Percentiles rank a stretch among this genome's conserved stretches.
These are phyloP conservation scores for Massariosphaeria phaeospora DNA, from an alignment of 495 filamentous ascomycete species.

Conservation along the genomic window DNA sequence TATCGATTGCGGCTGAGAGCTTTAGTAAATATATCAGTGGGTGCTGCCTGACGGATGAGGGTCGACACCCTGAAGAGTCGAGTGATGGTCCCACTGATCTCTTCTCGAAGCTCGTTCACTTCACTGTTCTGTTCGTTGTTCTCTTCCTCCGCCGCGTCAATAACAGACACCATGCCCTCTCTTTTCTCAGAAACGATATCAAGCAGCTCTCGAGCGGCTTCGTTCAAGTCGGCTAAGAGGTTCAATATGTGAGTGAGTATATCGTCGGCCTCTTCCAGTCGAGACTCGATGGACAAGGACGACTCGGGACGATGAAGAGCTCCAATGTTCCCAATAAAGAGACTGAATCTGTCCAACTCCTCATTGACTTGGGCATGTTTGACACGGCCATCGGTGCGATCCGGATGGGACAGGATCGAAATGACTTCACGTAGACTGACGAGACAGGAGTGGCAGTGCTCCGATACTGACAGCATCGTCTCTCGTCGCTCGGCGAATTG, in stretches of 20 bases:
- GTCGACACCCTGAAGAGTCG: conserved; percentile 27
- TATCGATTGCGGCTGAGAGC: conserved; percentile 17
- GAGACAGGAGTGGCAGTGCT: conserved; percentile 4
- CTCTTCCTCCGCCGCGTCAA: not conserved
- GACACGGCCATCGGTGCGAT: not conserved
- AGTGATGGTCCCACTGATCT: conserved; percentile 18
- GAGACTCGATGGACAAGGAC: conserved; percentile 11
- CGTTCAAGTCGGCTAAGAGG: conserved; percentile 29
- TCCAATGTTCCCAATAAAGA: conserved; percentile 24
- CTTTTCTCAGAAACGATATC: conserved; percentile 22
- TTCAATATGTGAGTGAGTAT: conserved; percentile 16
- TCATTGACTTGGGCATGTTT: conserved; percentile 4
- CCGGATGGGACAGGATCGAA: not conserved
- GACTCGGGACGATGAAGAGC: conserved; percentile 1
- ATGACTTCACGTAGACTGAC: not conserved
- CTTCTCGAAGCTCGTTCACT: conserved; percentile 16
- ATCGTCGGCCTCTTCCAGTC: conserved; percentile 16
- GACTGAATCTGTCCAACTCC: conserved; percentile 14
- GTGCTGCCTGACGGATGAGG: conserved; percentile 23
- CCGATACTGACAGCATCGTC: conserved; percentile 4
- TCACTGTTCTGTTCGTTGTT: not conserved
- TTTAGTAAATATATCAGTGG: conserved; percentile 21
- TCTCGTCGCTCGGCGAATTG: too few relatives aligned
- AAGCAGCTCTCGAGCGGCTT: conserved; percentile 18
- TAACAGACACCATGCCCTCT: not conserved